Base-by-base conservation (phyloP, 2,329 filamentous ascomycete genomes). In the Nemania diffusa region DNA sequence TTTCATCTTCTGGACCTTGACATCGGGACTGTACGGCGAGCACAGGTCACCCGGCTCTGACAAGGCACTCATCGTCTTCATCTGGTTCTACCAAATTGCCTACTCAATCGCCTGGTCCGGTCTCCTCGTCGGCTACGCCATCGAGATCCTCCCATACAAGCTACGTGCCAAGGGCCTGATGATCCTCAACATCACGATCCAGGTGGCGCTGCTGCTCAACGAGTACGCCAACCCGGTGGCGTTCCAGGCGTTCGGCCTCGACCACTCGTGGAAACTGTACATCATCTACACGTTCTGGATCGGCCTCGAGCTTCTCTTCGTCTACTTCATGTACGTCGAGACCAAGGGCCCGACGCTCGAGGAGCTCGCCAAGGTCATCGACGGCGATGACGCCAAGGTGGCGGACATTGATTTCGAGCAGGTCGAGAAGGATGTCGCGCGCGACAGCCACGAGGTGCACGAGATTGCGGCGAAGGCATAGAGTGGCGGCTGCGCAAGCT, bases 281-380 rank as follows among this genome's bases (percentile, higher is more conserved):
- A 81, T 86, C 68, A 85, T 87, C 77, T 88, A 87, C 78, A 84
- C 84, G 22, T 80, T 82, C 78, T 88, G 85, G 85, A 84, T 87
- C 77, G 82, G 83, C 74, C 71, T 84, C 75, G 85, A 88, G 78
- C 78, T 88, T 61, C 79, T 76, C 73, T 86, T 86, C 75, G 83
- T 88, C 68, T 88, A 85, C 78, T 85, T 82, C 75, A 82, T 83
- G 80, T 83, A 82, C 74, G 79, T 90, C 71, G 88, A 91, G 79
- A 91, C 88, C 44, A 84, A 84, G 71, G 88, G 88, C 34, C 86
- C 87, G 1, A 90, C 88, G 20, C 87, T 91, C 40, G 88, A 91
- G 79, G 88, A 91, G 78, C 83, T 91, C 56, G 88, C 87, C 75
- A 87, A 87, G 79, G 84, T 91, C 78, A 90, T 91, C 77, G 88